Evolutionary conservation across 129 eudicot species (phyloP), one percentile per base, ranked within the genome.

Genomic region (Kitagawia praeruptora): DNA sequence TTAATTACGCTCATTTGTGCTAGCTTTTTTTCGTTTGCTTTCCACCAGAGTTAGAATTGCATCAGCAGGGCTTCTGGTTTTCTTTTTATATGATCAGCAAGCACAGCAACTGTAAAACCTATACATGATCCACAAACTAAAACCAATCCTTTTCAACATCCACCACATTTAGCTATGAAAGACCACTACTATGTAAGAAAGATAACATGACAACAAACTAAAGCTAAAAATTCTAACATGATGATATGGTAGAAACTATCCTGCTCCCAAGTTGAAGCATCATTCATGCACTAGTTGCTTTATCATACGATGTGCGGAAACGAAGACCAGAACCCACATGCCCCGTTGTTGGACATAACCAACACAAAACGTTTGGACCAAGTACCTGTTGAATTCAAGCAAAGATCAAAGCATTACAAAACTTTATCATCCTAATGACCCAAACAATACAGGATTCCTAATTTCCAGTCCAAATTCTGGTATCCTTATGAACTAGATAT

Each of bases 311-410:
- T 4, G 96, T 88, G 69, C 78, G 81, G 77, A 87, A 95, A 39
- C 85, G 89, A 82, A 95, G 89, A 71, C 98, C 98, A 40, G 96
- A 90, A 76, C 94, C 94, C 74, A 86, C 74, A 84, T 90, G 94
- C 70, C 90, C 71, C 38, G 91, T 56, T 63, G 92, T 86, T 41
- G 98, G 98, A 75, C 91, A 92, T 70, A 89, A 40, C 98, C 98
- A 95, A 78, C 90, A 90, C 31, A 92, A 51, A 27, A 89, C 56
- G 70, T 88, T 92, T 21, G 97, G 97, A 86, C 98, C 98, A 70
- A 95, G 86, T 56, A 87, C 91, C 98, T 93, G 88, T 63, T 78
- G 54, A 7, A 82, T 53, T 53, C 27, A 15, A 78, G 41, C 5
- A n/a, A 79, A 71, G 1, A 56, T 12, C 8, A 15, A 21, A 15